Evolutionary conservation across 805 yeast species (phyloP).

Genomic region (Starmerella stigmatis): DNA sequence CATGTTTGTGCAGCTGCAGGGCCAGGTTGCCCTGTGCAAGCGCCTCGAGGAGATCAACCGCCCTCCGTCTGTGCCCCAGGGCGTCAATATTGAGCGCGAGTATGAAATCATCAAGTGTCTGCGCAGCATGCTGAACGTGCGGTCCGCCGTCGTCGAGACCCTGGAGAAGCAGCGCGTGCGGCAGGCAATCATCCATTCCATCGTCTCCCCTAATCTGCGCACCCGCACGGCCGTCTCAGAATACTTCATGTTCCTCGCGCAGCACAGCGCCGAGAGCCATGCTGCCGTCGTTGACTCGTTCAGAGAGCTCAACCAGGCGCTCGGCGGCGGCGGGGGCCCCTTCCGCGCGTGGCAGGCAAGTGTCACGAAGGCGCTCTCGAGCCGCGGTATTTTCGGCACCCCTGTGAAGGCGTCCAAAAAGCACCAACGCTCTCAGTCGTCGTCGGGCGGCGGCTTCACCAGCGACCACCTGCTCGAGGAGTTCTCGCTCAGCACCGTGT

Average conservation of each 20-base stretch:
- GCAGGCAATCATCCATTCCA: constrained; percentile 57
- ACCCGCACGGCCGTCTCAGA: constrained; percentile 78
- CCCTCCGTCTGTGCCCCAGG: constrained; percentile 7
- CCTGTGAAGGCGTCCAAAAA: constrained; percentile 89
- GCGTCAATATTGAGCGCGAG: constrained; percentile 51
- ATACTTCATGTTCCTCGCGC: constrained; percentile 46
- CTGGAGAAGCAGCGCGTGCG: constrained; percentile 37
- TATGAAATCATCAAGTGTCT: constrained; percentile 66
- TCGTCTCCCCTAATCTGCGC: constrained; percentile 60
- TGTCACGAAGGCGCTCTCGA: constrained; percentile 60
- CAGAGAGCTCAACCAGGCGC: constrained; percentile 25
- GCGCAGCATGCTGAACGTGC: constrained; percentile 57
- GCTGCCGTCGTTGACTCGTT: constrained; percentile 40
- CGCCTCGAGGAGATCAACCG: constrained; percentile 47
- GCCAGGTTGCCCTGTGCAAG: constrained; percentile 64
- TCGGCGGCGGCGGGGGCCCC: constrained; percentile 29
- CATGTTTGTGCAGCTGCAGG: constrained; percentile 61
- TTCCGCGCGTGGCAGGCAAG: constrained; percentile 63
- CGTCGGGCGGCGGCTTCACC: constrained; percentile 26
- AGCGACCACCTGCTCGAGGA: constrained; percentile 57
- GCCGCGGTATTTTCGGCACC: constrained; percentile 83
- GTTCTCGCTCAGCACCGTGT: constrained; percentile 59
- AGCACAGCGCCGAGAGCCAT: constrained; percentile 42
- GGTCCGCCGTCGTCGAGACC: constrained; percentile 51
- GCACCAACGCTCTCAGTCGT: constrained; percentile 33